Base-by-base conservation (phyloP, 495 filamentous ascomycete genomes). In the Neurospora sublineolata region DNA sequence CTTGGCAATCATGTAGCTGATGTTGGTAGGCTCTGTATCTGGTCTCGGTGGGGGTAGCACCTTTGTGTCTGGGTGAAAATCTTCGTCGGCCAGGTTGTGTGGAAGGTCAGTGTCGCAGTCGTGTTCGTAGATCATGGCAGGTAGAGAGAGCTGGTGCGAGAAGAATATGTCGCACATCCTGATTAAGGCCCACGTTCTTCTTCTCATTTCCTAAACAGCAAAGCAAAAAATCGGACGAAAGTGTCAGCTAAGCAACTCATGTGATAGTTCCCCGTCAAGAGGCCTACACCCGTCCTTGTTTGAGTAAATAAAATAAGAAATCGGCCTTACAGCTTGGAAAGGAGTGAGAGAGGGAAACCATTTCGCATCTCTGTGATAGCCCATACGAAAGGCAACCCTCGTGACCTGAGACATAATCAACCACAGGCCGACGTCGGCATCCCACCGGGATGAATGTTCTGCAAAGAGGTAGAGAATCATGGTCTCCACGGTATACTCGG, bases 51-150 rank as follows among this genome's bases (percentile, higher is more conserved):
- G 87, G 12, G 95, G 95, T 33, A 98, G 83, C 10, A 85, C 84
- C 77, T 91, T 91, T 74, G 87, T 92, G 67, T 91, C 89, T 67
- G 94, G 91, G 67, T 91, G 89, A 67, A 98, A 92, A 75, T 98
- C 96, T 75, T 97, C 94, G 77, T 99, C 95, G 77, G 93, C 94
- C 33, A 97, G 84, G 79, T 98, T 99, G 73, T 91, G 87, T 18
- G 95, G 95, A 40, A 97, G 80, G 70, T 92, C 88, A 0, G 93
- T 92, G 76, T 99, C 96, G 72, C 88, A 94, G 78, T 97, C 93
- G 11, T 89, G 84, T 18, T 87, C 83, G 70, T 93, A 89, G 20
- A 97, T 89, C 91, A 97, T 97, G 69, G 86, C 88, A n/a, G 95
- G 95, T 44, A 98, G 80, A 7, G 94, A 94, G 3, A 86, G 79